Conservation (phyloP, 2,329 filamentous ascomycete species). For the Cercospora sp. region DNA sequence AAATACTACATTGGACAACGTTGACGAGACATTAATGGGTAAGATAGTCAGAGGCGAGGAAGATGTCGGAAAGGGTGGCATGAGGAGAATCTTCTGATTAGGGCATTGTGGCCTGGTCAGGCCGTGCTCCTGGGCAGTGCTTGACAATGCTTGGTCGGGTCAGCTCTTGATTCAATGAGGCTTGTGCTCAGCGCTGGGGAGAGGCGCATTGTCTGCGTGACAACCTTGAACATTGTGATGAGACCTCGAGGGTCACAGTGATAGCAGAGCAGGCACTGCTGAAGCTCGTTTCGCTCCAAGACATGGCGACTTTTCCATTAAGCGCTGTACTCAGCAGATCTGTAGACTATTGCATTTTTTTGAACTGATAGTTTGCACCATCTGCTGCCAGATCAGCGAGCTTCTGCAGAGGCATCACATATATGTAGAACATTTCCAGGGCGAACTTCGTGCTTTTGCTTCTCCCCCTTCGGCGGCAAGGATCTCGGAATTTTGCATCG, state of each 20-base stretch:
- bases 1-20: slow-evolving; percentile 30
- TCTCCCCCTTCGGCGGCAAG: background rate
- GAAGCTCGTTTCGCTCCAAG: no score
- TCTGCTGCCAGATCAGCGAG: no score
- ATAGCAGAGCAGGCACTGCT: no score
- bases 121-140: background rate
- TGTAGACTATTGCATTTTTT: no score
- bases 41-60: slow-evolving; percentile 23
- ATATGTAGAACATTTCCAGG: background rate
- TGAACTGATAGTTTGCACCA: no score
- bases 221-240: no score
- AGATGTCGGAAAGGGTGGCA: slow-evolving; percentile 11
- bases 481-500: background rate
- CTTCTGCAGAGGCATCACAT: no score
- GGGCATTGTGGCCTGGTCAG: background rate
- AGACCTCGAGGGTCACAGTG: no score
- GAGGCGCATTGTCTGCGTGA: background rate
- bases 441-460: background rate
- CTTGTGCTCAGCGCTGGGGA: no score
- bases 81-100: slow-evolving; percentile 26
- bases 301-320: no score
- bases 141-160: background rate
- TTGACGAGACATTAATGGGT: slow-evolving; percentile 30
- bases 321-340: no score
- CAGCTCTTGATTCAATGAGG: no score